These are phyloP conservation scores for Chalaropsis ovoidea DNA, from an alignment of 2,329 filamentous ascomycete genomes.

Conservation along the genomic window DNA sequence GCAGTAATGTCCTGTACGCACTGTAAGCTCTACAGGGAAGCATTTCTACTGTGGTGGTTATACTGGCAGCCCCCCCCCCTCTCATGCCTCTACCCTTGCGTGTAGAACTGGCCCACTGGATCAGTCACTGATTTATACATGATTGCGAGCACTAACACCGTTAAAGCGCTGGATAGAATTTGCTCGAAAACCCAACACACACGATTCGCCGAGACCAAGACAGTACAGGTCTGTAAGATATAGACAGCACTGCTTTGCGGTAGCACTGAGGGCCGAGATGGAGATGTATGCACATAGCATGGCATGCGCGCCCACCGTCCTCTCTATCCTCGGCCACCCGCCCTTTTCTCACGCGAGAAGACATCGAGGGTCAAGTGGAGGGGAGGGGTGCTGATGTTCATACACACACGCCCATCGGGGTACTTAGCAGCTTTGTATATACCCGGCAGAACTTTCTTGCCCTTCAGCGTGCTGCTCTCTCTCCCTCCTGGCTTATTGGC, in stretches of 20 bases:
- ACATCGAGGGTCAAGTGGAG: background rate
- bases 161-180: background rate
- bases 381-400: too few relatives aligned
- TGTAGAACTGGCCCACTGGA: too few relatives aligned
- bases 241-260: background rate
- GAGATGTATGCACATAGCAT: background rate
- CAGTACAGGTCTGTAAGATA: background rate
- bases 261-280: background rate
- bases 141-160: background rate
- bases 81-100: too few relatives aligned
- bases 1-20: background rate
- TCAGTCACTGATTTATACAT: too few relatives aligned
- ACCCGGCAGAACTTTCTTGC: background rate
- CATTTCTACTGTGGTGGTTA: background rate
- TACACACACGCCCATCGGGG: too few relatives aligned
- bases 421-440: too few relatives aligned
- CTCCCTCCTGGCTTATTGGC: background rate
- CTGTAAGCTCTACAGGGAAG: background rate
- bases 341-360: background rate
- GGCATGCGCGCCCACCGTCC: background rate
- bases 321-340: background rate
- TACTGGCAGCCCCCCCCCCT: too few relatives aligned
- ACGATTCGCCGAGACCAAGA: background rate
- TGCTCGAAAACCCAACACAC: background rate
- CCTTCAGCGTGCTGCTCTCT: conserved; percentile 7